Conservation (phyloP, 345 rosid genomes). For the Pugionium dolabratum region DNA sequence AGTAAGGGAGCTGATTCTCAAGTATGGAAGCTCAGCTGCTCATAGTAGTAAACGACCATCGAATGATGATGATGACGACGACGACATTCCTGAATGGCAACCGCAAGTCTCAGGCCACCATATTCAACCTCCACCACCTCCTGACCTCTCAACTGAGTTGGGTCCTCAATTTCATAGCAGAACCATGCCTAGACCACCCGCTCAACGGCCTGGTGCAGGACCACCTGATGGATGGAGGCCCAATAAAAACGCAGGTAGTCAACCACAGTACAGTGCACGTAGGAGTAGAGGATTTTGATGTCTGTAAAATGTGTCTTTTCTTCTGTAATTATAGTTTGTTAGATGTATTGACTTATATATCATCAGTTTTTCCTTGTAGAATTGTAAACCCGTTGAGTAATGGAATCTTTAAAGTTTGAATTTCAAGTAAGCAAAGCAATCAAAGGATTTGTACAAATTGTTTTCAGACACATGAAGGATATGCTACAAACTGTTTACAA, state of each 20-base stretch:
- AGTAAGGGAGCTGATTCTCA: conserved; percentile 80
- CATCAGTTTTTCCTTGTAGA: not conserved
- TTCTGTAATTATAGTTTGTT: conserved; percentile 27
- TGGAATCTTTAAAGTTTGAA: not conserved
- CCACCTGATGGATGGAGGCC: conserved; percentile 44
- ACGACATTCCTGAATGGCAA: conserved; percentile 95
- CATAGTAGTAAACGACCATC: conserved; percentile 40
- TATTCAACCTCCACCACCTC: conserved; percentile 23
- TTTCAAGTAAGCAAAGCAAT: conserved; percentile 14
- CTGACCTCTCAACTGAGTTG: not conserved
- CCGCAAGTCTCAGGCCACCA: conserved; percentile 49
- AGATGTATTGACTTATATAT: not conserved
- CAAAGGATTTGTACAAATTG: conserved; percentile 27
- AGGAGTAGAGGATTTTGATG: conserved; percentile 58
- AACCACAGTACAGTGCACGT: conserved; percentile 34
- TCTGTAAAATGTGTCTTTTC: conserved; percentile 4
- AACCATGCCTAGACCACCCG: conserved; percentile 25
- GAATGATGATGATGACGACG: conserved; percentile 61
- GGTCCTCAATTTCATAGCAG: conserved; percentile 19
- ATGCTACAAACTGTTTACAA: conserved; percentile 1
- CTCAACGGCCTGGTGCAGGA: conserved; percentile 15
- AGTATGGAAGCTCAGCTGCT: conserved; percentile 69
- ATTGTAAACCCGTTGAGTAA: conserved; percentile 15
- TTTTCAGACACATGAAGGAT: not conserved
- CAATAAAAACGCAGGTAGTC: conserved; percentile 22